Base-by-base conservation (phyloP, 306 rosid genomes). In the Lathyrus aphaca region DNA sequence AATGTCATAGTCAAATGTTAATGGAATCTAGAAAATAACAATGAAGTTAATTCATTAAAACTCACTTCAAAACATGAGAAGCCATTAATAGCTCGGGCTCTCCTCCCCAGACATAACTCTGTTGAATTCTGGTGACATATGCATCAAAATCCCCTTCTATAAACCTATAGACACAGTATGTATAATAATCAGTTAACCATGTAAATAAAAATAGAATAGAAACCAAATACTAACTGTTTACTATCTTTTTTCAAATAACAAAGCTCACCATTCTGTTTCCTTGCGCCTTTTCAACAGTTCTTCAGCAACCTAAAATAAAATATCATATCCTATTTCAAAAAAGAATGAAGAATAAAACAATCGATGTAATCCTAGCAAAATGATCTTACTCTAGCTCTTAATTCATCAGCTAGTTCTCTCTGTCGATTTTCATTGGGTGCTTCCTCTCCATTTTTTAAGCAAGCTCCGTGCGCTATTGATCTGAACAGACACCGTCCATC, bases 11-110 rank as follows among this genome's bases (percentile, higher is more conserved):
- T 49, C 51, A 43, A 59, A 51, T 51, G 35, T 25, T 25, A 53
- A 73, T 18, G 50, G 50, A 5, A 19, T 13, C 10, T 27, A 72
- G 15, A 38, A 35, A 49, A 8, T 11, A 58, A 30, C 16, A 19
- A 55, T 7, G n/a, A 19, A 42, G 19, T n/a, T 5, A 55, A 23
- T 53, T 54, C 42, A 27, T 27, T 13, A 43, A 42, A 77, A 85
- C 92, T 90, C 70, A 93, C 98, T 82, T 84, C 66, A 90, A 51
- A 77, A 93, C 94, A 79, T 93, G 97, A 66, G 96, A 90, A 76
- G 98, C 98, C 96, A 93, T 93, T 61, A 90, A 68, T 71, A 93
- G 59, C 76, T 93, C 98, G 27, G 97, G 98, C 71, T 93, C 98
- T 19, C 98, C 98, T 37, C 98, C 98, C 98, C 98, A 90, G 0